A percentile compares a stretch with the other conserved stretches of the same genome.
These are phyloP conservation scores for Xylaria flabelliformis DNA, from an alignment of 495 filamentous ascomycete genomes.

Conservation along the genomic window DNA sequence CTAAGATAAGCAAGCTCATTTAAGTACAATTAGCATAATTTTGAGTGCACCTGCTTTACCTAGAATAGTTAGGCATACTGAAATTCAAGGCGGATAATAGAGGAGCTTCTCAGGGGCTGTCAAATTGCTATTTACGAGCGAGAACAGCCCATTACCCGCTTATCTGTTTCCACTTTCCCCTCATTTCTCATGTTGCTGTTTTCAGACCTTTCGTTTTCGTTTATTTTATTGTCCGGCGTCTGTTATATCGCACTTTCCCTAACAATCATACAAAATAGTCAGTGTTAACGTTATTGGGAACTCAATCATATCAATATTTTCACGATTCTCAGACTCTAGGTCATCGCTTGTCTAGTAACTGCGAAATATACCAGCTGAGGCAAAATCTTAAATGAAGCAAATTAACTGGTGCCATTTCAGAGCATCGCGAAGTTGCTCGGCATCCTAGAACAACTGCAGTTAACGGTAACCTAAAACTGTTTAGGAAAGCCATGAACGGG, in stretches of 20 bases:
- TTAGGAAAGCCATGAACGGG: neutral
- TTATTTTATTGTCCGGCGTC: neutral
- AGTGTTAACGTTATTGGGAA: neutral
- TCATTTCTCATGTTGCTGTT: neutral
- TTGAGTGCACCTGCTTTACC: neutral
- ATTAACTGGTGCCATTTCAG: neutral
- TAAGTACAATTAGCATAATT: neutral
- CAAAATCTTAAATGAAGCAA: neutral
- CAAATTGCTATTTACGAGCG: constrained; percentile 1
- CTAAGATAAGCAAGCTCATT: neutral
- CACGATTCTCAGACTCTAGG: neutral
- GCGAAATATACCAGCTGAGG: neutral
- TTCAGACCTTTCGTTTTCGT: neutral
- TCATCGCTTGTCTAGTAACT: neutral
- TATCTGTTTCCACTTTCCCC: constrained; percentile 18
- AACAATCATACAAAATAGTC: too few relatives aligned
- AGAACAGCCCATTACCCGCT: constrained; percentile 22
- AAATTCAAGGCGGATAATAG: neutral
- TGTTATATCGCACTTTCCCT: neutral
- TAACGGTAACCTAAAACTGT: neutral
- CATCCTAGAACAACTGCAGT: neutral
- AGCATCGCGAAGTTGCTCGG: neutral
- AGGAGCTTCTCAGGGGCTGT: constrained; percentile 12
- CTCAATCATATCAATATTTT: neutral
- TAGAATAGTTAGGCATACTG: neutral